phyloP scores from a whole-genome alignment of 176 grass and related monocot species.

The Zoysia japonica region DNA sequence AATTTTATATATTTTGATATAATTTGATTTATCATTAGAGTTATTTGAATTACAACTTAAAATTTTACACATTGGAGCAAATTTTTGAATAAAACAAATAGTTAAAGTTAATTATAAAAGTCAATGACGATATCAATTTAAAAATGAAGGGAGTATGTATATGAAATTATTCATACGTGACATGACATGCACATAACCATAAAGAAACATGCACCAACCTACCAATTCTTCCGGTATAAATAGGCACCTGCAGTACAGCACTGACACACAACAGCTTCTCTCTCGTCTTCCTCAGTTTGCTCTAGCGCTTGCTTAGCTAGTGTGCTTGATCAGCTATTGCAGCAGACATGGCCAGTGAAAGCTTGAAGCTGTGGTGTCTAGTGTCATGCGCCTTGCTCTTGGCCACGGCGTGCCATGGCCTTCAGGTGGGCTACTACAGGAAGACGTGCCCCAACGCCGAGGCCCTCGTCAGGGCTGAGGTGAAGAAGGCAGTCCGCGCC shows the following conservation, averaged over 20 bases:
- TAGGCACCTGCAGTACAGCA: not conserved
- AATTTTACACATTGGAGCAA: too few species aligned
- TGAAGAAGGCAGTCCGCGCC: constrained; percentile 21
- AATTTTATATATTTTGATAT: too few species aligned
- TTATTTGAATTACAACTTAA: too few species aligned
- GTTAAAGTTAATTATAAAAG: too few species aligned
- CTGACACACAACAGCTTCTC: constrained; percentile 1
- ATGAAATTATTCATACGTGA: too few species aligned
- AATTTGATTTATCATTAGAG: too few species aligned
- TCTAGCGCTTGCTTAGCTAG: not conserved
- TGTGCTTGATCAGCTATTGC: too few species aligned
- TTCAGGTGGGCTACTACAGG: constrained; percentile 38
- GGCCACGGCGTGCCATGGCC: not conserved
- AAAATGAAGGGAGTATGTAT: too few species aligned
- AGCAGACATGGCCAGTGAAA: not conserved
- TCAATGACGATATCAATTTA: too few species aligned
- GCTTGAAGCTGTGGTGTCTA: not conserved
- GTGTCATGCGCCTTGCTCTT: not conserved
- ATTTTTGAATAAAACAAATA: too few species aligned
- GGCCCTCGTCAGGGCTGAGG: constrained; percentile 27
- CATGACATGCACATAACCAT: not conserved
- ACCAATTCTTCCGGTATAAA: not conserved
- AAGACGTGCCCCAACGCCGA: constrained; percentile 42
- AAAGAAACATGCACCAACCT: not conserved
- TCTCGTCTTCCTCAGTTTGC: not conserved